Conservation (phyloP, 305 asterid species). For the Ilex paraguariensis region DNA sequence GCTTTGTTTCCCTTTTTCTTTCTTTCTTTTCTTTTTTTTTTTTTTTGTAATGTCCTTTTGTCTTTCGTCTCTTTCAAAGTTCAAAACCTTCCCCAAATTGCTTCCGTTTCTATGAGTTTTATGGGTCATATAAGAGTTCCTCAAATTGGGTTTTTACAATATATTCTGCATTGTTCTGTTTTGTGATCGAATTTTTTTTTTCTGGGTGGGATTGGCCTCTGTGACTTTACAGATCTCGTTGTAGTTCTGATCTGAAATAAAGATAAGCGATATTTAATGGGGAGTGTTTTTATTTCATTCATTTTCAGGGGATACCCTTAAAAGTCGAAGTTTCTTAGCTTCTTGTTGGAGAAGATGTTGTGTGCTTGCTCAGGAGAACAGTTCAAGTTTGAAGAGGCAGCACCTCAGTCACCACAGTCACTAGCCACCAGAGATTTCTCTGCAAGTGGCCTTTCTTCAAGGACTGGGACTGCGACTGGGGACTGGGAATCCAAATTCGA, state of each 20-base stretch:
- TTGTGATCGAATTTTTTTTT: neutral
- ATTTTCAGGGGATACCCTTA: neutral
- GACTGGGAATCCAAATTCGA: slow-evolving; percentile 82
- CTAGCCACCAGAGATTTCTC: slow-evolving; percentile 95
- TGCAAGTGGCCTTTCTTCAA: slow-evolving; percentile 77
- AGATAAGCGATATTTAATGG: neutral
- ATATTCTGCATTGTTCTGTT: neutral
- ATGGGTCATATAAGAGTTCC: neutral
- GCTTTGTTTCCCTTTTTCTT: slow-evolving; percentile 4
- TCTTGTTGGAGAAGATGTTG: slow-evolving; percentile 49
- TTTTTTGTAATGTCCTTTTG: slow-evolving; percentile 12
- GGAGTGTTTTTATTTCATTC: neutral
- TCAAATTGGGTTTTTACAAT: slow-evolving; percentile 1
- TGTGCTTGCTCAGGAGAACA: slow-evolving; percentile 97
- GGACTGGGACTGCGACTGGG: slow-evolving; percentile 56
- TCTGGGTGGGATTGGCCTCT: neutral
- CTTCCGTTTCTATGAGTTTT: neutral
- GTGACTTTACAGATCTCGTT: too few relatives aligned
- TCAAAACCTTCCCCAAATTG: neutral
- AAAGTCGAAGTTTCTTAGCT: neutral
- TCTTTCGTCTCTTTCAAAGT: slow-evolving; percentile 4
- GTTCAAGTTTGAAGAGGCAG: slow-evolving; percentile 70
- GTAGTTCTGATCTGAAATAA: neutral
- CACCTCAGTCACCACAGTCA: slow-evolving; percentile 82
- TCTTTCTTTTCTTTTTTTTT: slow-evolving; percentile 13